phyloP scores from a whole-genome alignment of 306 rosid species.

The Inga leiocalycina region DNA sequence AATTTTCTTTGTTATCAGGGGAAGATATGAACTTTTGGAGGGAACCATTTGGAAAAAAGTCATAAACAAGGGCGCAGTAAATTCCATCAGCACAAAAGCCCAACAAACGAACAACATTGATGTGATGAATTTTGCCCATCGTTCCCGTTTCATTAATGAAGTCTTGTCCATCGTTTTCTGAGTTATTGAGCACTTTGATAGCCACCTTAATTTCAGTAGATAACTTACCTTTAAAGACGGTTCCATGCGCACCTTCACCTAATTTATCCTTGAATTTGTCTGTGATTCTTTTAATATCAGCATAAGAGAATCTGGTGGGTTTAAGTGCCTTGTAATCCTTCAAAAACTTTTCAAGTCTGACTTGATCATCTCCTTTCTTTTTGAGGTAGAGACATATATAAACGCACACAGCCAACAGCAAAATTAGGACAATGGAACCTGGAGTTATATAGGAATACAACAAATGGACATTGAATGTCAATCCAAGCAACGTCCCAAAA shows the following conservation, averaged over 20 bases:
- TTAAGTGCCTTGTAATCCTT: slow-evolving; percentile 40
- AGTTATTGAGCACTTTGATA: slow-evolving; percentile 32
- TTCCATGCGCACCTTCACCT: slow-evolving; percentile 41
- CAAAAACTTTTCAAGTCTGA: slow-evolving; percentile 34
- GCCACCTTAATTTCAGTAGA: slow-evolving; percentile 25
- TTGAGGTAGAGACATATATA: neutral
- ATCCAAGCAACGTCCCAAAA: no score
- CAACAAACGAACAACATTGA: neutral
- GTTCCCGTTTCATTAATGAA: slow-evolving; percentile 36
- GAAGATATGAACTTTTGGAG: neutral
- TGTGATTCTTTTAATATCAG: slow-evolving; percentile 47
- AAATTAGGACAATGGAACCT: neutral
- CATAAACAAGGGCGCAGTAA: slow-evolving; percentile 13
- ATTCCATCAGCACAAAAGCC: slow-evolving; percentile 21
- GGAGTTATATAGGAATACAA: neutral
- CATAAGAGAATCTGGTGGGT: slow-evolving; percentile 44
- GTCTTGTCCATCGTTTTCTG: slow-evolving; percentile 39
- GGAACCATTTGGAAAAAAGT: neutral
- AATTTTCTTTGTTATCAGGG: neutral
- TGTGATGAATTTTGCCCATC: neutral
- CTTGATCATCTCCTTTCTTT: slow-evolving; percentile 35
- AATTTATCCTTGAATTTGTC: slow-evolving; percentile 32
- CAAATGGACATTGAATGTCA: no score
- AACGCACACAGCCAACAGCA: neutral
- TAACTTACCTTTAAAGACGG: slow-evolving; percentile 38